Conservation (phyloP, 805 yeast genomes). For the Sporopachydermia lactativora region DNA sequence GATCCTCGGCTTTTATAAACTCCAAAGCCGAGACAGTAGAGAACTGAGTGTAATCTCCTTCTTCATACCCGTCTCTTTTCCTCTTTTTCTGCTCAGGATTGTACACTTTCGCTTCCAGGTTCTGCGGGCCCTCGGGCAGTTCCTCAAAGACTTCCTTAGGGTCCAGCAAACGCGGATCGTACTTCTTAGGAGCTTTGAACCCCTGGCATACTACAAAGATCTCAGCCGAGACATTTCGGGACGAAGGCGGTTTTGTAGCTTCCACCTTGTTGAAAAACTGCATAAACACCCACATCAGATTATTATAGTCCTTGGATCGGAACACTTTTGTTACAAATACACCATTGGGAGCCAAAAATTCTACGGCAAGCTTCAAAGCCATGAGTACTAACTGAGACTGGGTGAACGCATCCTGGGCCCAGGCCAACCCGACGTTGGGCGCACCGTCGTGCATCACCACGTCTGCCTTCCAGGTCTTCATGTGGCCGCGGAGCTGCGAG, state of each 20-base stretch:
- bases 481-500: constrained; percentile 83
- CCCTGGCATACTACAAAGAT: constrained; percentile 95
- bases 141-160: constrained; percentile 93
- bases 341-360: constrained; percentile 83
- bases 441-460: constrained; percentile 99
- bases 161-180: constrained; percentile 87
- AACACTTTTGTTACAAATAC: constrained; percentile 93
- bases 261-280: constrained; percentile 93
- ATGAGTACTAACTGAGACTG: constrained; percentile 93
- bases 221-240: constrained; percentile 98
- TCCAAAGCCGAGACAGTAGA: constrained; percentile 67
- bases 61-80: constrained; percentile 94
- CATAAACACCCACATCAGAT: constrained; percentile 93
- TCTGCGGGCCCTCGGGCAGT: constrained; percentile 54
- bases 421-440: constrained; percentile 98
- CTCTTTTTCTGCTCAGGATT: constrained; percentile 88
- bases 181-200: constrained; percentile 88
- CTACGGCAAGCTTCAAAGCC: constrained; percentile 88
- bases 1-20: constrained; percentile 69
- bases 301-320: constrained; percentile 97
- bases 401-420: constrained; percentile 99
- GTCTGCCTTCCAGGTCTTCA: constrained; percentile 98
- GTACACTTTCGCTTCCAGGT: constrained; percentile 83
- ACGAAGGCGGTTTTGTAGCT: constrained; percentile 98
- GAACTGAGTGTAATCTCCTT: constrained; percentile 67